Evolutionary conservation across 257 asterid genomes (phyloP).

Genomic region (Plantago major): DNA sequence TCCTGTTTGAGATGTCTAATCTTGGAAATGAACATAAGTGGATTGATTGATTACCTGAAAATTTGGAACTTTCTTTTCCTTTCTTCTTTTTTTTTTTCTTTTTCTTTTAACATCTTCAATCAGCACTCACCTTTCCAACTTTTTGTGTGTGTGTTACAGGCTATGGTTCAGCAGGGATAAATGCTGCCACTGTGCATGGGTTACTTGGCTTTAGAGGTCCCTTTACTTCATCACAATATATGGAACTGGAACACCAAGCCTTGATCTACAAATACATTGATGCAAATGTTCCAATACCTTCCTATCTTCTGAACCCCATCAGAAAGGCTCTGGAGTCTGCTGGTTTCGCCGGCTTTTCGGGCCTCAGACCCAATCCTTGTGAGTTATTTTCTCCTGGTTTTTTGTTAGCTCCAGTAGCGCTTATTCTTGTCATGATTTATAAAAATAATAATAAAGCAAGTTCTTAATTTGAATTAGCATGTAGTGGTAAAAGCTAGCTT

Average conservation of each 20-base stretch:
- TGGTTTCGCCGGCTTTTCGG: conserved; percentile 47
- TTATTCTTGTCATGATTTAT: not conserved
- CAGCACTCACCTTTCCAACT: not conserved
- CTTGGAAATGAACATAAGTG: not conserved
- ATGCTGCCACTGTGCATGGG: conserved; percentile 45
- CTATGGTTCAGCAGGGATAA: conserved; percentile 36
- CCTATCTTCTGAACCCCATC: conserved; percentile 66
- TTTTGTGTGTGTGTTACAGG: conserved; percentile 30
- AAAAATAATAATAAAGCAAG: no score
- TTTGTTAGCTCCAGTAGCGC: not conserved
- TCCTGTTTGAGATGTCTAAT: not conserved
- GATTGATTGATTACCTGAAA: no score
- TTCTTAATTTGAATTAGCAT: no score
- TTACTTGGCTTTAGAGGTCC: conserved; percentile 37
- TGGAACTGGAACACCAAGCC: conserved; percentile 80
- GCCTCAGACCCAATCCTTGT: conserved; percentile 59
- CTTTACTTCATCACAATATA: conserved; percentile 71
- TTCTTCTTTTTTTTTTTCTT: no score
- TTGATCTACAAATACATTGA: conserved; percentile 74
- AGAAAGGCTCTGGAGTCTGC: conserved; percentile 63
- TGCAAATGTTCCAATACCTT: conserved; percentile 66
- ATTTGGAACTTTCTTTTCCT: no score
- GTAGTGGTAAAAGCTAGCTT: no score
- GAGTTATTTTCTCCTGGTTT: conserved; percentile 19
- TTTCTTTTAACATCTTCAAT: not conserved